phyloP scores from a whole-genome alignment of 768 basidiomycete species.

The Lentinula sp. region DNA sequence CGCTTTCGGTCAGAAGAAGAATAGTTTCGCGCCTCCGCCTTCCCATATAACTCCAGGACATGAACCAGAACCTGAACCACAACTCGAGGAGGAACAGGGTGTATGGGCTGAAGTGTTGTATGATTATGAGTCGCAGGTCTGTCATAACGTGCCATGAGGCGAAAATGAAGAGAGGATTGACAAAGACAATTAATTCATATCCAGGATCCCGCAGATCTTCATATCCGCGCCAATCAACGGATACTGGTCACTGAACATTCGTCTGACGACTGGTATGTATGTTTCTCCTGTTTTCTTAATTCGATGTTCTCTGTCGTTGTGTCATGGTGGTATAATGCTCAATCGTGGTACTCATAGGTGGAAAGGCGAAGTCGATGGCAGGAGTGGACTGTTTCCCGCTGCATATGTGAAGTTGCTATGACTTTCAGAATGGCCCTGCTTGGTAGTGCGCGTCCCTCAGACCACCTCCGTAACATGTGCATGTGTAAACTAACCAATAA shows the following conservation, averaged over 20 bases:
- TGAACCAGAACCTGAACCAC: conserved; percentile 27
- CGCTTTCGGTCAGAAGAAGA: conserved; percentile 37
- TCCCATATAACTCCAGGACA: conserved; percentile 29
- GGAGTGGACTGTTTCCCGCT: conserved; percentile 58
- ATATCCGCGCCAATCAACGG: conserved; percentile 47
- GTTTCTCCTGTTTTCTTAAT: conserved; percentile 4
- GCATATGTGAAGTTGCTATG: conserved; percentile 61
- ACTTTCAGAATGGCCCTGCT: background rate
- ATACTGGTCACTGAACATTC: conserved; percentile 61
- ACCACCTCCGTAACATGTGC: too few relatives aligned
- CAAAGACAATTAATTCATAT: background rate
- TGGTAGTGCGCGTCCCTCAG: too few relatives aligned
- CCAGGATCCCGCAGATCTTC: conserved; percentile 67
- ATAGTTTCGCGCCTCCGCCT: conserved; percentile 48
- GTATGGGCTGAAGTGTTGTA: conserved; percentile 80
- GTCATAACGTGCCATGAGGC: background rate
- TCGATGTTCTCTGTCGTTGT: background rate
- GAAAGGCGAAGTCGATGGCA: conserved; percentile 57
- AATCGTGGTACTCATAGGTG: conserved; percentile 41
- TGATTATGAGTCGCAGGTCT: conserved; percentile 62
- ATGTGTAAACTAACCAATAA: background rate
- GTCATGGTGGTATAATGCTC: background rate
- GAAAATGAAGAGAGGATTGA: background rate
- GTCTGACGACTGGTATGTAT: conserved; percentile 69
- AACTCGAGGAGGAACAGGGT: conserved; percentile 35